Evolutionary conservation across 352 stramenopile genomes (phyloP), one percentile per base, ranked within the genome.

Genomic region (Phytophthora nicotianae): DNA sequence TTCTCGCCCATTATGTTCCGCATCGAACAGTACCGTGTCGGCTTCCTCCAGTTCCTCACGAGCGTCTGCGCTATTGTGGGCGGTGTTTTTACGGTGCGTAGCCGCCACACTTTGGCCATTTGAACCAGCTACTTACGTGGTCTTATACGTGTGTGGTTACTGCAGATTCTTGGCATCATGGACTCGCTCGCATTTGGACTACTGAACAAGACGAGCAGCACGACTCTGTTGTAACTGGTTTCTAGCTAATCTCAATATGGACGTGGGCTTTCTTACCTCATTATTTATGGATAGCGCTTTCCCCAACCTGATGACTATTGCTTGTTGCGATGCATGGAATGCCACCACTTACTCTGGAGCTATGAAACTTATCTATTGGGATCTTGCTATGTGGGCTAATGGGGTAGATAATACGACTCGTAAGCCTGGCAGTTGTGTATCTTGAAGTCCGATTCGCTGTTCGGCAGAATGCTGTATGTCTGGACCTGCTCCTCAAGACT

Each of bases 1-100:
- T 96, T 99, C 47, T 98, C 89, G 35, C 90, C 97, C 5, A 91
- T 99, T 66, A 98, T 90, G 93, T 97, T 90, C 58, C 97, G 56
- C 74, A 98, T 99, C 67, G 93, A 99, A 63, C 90, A 98, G 65
- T 94, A 91, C 65, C 83, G 79, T 72, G 91, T 82, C 84, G 92
- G 91, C 27, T 88, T 96, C 17, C 60, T 93, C 3, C 77, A 93
- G 58, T 98, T 98, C 74, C 77, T 98, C 23, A 98, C 93, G 3
- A 96, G 87, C 63, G 79, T 97, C 50, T 97, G 87, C 60, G 94
- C 93, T 4, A 97, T 98, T 58, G 74, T 98, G 26, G 94, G 94
- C 23, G 94, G 94, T 23, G 80, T 97, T 11, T 97, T 96, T 74
- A 96, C 89, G 47, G 83, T 97, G 26, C 46, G 76, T 80, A 20